Evolutionary conservation across 192 early-diverging fungal genomes (phyloP).

Genomic region (Coemansia sp.): DNA sequence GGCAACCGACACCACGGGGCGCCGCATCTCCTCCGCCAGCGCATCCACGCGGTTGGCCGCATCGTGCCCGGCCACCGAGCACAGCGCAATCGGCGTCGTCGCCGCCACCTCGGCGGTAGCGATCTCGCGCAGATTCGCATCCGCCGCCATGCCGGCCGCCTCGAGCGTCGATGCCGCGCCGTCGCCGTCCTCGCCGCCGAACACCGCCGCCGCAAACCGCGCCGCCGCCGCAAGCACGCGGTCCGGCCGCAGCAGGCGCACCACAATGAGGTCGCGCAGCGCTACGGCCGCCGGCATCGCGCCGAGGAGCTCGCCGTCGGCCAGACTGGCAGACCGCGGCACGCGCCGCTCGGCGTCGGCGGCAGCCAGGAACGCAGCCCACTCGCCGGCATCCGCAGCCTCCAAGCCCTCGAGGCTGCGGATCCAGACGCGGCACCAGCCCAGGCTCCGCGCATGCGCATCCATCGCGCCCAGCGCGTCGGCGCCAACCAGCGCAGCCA

Average conservation of each 20-base stretch:
- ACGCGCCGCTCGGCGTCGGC: conserved; percentile 34
- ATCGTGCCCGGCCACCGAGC: conserved; percentile 92
- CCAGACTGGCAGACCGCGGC: conserved; percentile 21
- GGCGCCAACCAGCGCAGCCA: conserved; percentile 25
- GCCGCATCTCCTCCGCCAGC: conserved; percentile 68
- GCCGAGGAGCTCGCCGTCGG: conserved; percentile 14
- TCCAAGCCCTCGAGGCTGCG: conserved; percentile 1
- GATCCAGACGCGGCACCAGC: conserved; percentile 48
- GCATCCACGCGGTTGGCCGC: conserved; percentile 93
- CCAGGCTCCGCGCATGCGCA: conserved; percentile 23
- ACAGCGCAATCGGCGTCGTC: conserved; percentile 86
- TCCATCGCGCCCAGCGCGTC: conserved; percentile 20
- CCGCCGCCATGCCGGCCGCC: conserved; percentile 39
- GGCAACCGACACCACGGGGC: conserved; percentile 77
- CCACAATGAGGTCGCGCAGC: conserved; percentile 76
- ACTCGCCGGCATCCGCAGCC: conserved; percentile 3
- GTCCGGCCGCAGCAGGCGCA: conserved; percentile 88
- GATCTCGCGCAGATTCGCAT: conserved; percentile 69
- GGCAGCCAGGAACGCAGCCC: conserved; percentile 23
- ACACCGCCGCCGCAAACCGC: conserved; percentile 68
- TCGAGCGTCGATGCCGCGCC: conserved; percentile 8
- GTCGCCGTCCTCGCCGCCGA: conserved; percentile 10
- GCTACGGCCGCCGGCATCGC: conserved; percentile 48
- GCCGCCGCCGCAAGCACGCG: conserved; percentile 73
- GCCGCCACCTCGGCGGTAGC: conserved; percentile 70